Evolutionary conservation across 2,329 filamentous ascomycete species (phyloP), one percentile per base, ranked within the genome.

Genomic region (Ascochyta viciae-villosae): DNA sequence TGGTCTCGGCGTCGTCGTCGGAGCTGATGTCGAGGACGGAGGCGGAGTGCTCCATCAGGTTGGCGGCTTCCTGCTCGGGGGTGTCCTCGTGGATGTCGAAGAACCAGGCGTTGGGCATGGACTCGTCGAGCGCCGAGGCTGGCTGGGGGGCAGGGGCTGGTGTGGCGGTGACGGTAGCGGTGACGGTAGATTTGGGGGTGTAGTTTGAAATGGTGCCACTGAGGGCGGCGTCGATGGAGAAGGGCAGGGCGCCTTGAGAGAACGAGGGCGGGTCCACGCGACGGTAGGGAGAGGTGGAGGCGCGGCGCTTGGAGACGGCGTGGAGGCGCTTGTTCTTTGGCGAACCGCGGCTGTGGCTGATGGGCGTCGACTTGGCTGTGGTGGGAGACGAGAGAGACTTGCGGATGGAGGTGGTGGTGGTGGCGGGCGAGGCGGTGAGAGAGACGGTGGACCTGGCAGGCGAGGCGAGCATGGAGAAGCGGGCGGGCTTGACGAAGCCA

Each of bases 61-160:
- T 97, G 67, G 92, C 91, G 77, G 95, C 90, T 72, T 96, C 89
- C 72, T 97, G 90, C 73, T 96, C 91, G 7, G 89, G 86, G 0
- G 91, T 92, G 75, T 99, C 94, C 73, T 96, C 91, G 73, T 97
- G 89, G 69, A 99, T 98, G 56, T 94, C 90, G 72, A 99, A 98
- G 80, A 89, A 89, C 93, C 92, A 97, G 56, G 75, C 73, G 55
- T 82, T 83, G 22, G 82, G 79, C 77, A 81, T 78, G 54, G 83
- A 83, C 31, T 86, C 82, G 71, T 89, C 85, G 33, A 73, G 53
- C 6, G 65, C 41, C 3, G 66, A 64, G 29, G 57, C 60, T 44
- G 64, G 51, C 31, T 55, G 61, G 35, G 49, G 83, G 80, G 61
- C 43, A 12, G 33, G 84, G 38, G 70, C 62, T 55, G 74, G 62